Percentiles rank a stretch among this genome's conserved stretches.
Evolutionary conservation across 352 stramenopile genomes (phyloP).

Genomic region (Phytophthora capsici): DNA sequence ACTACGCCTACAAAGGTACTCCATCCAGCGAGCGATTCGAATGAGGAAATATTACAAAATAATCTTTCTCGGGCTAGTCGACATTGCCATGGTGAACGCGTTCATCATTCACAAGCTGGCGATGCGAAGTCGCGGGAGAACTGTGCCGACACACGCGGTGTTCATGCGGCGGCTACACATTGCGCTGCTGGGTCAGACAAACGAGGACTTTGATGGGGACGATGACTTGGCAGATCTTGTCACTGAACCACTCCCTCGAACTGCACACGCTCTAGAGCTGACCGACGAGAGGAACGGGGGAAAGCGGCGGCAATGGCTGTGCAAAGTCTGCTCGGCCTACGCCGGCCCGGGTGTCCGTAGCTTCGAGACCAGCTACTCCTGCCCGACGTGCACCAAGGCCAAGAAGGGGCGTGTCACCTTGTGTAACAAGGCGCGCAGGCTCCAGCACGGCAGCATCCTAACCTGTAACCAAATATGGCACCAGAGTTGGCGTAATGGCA

Average conservation of each 20-base stretch:
- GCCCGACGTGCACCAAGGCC: constrained; percentile 1
- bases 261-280: constrained; percentile 3
- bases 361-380: constrained; percentile 31
- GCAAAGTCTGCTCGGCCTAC: constrained; percentile 30
- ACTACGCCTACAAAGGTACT: constrained; percentile 9
- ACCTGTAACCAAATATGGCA: constrained; percentile 23
- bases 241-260: constrained; percentile 2
- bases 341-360: constrained; percentile 16
- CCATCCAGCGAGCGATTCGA: constrained; percentile 7
- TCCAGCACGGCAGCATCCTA: constrained; percentile 11
- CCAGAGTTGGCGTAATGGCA: constrained; percentile 24
- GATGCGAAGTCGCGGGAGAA: background rate
- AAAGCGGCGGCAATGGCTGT: constrained; percentile 30
- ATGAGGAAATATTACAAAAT: constrained; percentile 37
- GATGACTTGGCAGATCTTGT: constrained; percentile 12
- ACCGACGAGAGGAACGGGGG: constrained; percentile 23
- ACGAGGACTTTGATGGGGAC: constrained; percentile 7
- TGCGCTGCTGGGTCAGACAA: constrained; percentile 15
- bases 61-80: constrained; percentile 30
- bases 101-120: constrained; percentile 27
- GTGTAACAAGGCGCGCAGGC: constrained; percentile 10
- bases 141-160: constrained; percentile 2
- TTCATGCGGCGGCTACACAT: no score
- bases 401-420: constrained; percentile 23
- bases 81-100: constrained; percentile 29